phyloP scores from a whole-genome alignment of 2,329 filamentous ascomycete genomes.

The Colletotrichum camelliae region DNA sequence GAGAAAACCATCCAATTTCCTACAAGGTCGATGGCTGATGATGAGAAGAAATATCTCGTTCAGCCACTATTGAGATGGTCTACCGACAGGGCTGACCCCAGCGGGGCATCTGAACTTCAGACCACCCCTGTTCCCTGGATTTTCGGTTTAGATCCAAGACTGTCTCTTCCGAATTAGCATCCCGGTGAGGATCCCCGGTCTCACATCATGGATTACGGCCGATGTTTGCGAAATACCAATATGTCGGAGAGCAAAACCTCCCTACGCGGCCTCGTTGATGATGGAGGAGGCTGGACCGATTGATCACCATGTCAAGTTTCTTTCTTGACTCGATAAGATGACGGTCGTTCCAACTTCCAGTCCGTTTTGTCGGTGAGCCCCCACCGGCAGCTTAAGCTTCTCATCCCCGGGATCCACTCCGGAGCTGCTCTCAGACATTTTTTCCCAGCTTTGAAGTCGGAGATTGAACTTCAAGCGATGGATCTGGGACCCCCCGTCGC shows the following conservation, averaged over 20 bases:
- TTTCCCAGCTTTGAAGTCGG: constrained; percentile 15
- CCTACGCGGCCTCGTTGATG: neutral
- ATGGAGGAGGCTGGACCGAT: neutral
- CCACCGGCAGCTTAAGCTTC: constrained; percentile 13
- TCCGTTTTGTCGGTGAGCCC: constrained; percentile 18
- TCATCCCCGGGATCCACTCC: constrained; percentile 18
- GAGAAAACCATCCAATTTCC: constrained; percentile 8
- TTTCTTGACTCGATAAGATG: constrained; percentile 3
- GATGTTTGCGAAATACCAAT: neutral
- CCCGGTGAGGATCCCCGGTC: constrained; percentile 24
- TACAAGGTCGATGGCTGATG: constrained; percentile 20
- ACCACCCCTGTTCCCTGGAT: constrained; percentile 18
- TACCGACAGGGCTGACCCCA: constrained; percentile 23
- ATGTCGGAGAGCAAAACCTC: neutral
- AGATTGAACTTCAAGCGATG: constrained; percentile 22
- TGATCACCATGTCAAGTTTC: neutral
- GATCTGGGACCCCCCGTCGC: constrained; percentile 11
- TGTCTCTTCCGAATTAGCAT: constrained; percentile 13
- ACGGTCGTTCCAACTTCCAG: neutral
- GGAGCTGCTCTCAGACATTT: constrained; percentile 4
- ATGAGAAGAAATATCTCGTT: constrained; percentile 7
- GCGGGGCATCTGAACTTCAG: constrained; percentile 17
- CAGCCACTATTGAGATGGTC: constrained; percentile 1
- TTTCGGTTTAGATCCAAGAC: constrained; percentile 8
- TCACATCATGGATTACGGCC: neutral